Evolutionary conservation across 2,329 filamentous ascomycete genomes (phyloP).

Genomic region (Rhynchosporium agropyri): DNA sequence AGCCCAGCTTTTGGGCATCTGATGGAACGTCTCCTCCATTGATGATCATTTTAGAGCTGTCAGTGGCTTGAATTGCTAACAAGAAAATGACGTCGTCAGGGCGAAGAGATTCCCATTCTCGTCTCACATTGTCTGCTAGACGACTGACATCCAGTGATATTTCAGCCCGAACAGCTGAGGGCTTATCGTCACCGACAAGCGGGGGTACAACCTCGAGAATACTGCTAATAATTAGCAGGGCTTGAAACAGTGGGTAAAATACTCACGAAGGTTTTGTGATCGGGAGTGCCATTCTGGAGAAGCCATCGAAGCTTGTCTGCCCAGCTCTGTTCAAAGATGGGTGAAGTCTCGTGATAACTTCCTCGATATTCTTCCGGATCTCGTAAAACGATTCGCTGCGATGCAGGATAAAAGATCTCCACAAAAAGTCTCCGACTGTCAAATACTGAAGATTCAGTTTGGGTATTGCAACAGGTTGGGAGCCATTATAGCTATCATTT

Average conservation of each 20-base stretch:
- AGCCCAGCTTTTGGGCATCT: constrained; percentile 63
- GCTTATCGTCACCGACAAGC: constrained; percentile 78
- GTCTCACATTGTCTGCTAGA: constrained; percentile 72
- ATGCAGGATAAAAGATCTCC: constrained; percentile 88
- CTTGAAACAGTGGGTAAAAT: constrained; percentile 24
- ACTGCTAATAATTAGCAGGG: constrained; percentile 40
- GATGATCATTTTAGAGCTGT: constrained; percentile 50
- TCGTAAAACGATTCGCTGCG: constrained; percentile 91
- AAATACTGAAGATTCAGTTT: constrained; percentile 96
- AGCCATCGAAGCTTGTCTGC: constrained; percentile 76
- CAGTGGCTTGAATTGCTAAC: constrained; percentile 69
- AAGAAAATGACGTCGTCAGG: constrained; percentile 90
- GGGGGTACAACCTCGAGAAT: constrained; percentile 85
- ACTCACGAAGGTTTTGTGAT: constrained; percentile 73
- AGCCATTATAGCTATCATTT: constrained; percentile 86
- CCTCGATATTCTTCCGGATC: constrained; percentile 87
- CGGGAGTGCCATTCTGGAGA: constrained; percentile 88
- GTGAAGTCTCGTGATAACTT: constrained; percentile 75
- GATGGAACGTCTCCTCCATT: constrained; percentile 56
- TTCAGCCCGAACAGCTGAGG: constrained; percentile 85
- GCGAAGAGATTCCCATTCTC: constrained; percentile 87
- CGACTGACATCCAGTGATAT: constrained; percentile 81
- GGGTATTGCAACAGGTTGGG: constrained; percentile 82
- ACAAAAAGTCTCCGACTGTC: constrained; percentile 94
- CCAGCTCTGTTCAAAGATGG: constrained; percentile 67